phyloP scores from a whole-genome alignment of 139 green algal species.

The Mesotaenium endlicherianum region DNA sequence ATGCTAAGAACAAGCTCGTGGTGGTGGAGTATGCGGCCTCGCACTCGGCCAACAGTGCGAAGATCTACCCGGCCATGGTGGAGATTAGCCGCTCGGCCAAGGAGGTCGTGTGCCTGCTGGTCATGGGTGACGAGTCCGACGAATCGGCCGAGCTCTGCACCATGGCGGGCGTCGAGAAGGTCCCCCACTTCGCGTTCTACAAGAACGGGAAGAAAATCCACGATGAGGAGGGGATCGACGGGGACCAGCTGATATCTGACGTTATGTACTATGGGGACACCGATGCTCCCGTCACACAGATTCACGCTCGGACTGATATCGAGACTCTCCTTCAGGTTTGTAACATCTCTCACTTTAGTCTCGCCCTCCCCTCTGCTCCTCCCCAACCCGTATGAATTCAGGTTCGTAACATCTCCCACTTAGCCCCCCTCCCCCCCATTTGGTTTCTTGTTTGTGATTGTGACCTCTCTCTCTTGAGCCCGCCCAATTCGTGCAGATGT shows the following conservation, averaged over 20 bases:
- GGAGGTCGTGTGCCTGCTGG: neutral
- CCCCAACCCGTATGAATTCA: too few relatives aligned
- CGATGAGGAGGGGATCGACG: conserved; percentile 9
- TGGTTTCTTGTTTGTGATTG: too few relatives aligned
- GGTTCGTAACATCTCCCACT: too few relatives aligned
- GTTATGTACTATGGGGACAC: conserved; percentile 13
- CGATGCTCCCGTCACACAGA: neutral
- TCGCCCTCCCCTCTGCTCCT: too few relatives aligned
- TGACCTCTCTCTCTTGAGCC: too few relatives aligned
- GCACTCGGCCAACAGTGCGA: neutral
- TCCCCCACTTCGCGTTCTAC: conserved; percentile 31
- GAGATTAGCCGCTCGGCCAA: neutral
- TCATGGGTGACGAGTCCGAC: conserved; percentile 16
- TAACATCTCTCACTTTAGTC: too few relatives aligned
- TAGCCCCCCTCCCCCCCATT: too few relatives aligned
- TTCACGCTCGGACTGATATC: neutral
- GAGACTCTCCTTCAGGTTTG: neutral
- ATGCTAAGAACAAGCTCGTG: neutral
- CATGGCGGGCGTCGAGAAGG: neutral
- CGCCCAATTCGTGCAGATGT: too few relatives aligned
- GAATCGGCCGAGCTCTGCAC: neutral
- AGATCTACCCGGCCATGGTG: conserved; percentile 18
- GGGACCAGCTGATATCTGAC: neutral
- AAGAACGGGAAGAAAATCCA: conserved; percentile 10
- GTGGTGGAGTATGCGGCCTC: conserved; percentile 16